Evolutionary conservation across 2,329 filamentous ascomycete species (phyloP).

Genomic region (Pseudogymnoascus sp.): DNA sequence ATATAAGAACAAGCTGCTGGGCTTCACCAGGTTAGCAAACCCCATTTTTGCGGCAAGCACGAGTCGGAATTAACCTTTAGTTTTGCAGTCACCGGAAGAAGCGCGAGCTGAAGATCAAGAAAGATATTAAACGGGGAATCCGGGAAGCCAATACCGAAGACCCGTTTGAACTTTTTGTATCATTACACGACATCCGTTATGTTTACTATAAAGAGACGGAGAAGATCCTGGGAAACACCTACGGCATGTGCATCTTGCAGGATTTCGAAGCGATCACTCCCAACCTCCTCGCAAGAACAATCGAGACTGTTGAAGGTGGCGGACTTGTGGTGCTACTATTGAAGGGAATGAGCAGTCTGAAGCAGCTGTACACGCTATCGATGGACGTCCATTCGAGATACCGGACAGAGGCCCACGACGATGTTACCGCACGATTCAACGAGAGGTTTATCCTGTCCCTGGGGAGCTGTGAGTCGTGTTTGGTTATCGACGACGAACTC

Average conservation of each 20-base stretch:
- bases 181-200: conserved; percentile 94
- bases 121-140: conserved; percentile 90
- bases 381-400: conserved; percentile 98
- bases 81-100: conserved; percentile 81
- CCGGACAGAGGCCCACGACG: conserved; percentile 88
- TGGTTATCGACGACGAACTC: conserved; percentile 95
- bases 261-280: conserved; percentile 97
- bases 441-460: conserved; percentile 93
- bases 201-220: conserved; percentile 99
- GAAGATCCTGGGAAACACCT: conserved; percentile 96
- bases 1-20: conserved; percentile 94
- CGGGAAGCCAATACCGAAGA: conserved; percentile 89
- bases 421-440: conserved; percentile 94
- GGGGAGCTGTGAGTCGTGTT: conserved; percentile 87
- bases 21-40: conserved; percentile 61
- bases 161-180: conserved; percentile 94
- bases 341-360: conserved; percentile 94
- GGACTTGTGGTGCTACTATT: conserved; percentile 83
- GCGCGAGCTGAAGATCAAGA: conserved; percentile 96
- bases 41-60: conserved; percentile 2
- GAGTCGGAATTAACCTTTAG: conserved; percentile 11
- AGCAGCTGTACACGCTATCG: conserved; percentile 90
- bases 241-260: conserved; percentile 95
- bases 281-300: conserved; percentile 88
- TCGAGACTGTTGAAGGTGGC: conserved; percentile 96